phyloP scores from a whole-genome alignment of 495 filamentous ascomycete species.

The Gamarada debralockiae region DNA sequence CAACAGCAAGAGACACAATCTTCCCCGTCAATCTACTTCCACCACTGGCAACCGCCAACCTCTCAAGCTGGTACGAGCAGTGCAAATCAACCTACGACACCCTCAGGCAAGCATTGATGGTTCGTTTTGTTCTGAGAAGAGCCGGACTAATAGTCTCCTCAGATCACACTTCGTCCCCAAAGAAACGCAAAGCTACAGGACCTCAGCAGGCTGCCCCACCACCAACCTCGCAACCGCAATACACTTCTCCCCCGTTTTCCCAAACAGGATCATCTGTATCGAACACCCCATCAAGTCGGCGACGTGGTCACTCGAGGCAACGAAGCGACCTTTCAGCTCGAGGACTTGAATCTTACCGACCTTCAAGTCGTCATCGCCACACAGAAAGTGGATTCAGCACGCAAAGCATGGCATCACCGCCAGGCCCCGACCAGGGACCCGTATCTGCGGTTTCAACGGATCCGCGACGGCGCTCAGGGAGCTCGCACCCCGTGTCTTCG shows the following conservation, averaged over 20 bases:
- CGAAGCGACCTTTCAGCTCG: constrained; percentile 51
- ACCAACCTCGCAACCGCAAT: constrained; percentile 46
- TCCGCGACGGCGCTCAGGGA: constrained; percentile 17
- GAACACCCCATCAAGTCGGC: constrained; percentile 53
- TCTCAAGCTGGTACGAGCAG: constrained; percentile 49
- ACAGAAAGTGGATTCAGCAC: constrained; percentile 19
- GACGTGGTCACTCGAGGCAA: constrained; percentile 64
- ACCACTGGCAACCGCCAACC: constrained; percentile 84
- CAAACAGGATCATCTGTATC: constrained; percentile 52
- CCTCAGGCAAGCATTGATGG: constrained; percentile 63
- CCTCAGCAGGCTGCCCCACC: constrained; percentile 54
- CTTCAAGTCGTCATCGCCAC: constrained; percentile 22
- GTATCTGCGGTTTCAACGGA: constrained; percentile 1
- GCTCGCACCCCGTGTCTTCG: constrained; percentile 22
- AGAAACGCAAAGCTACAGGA: constrained; percentile 69
- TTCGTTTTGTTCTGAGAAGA: constrained; percentile 23
- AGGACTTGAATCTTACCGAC: constrained; percentile 22
- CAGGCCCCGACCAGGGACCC: constrained; percentile 1
- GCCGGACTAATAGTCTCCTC: constrained; percentile 42
- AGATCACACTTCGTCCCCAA: constrained; percentile 56
- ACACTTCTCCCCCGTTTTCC: constrained; percentile 53
- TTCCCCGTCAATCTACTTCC: constrained; percentile 78
- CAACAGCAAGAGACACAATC: constrained; percentile 51
- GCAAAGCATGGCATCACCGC: constrained; percentile 14
- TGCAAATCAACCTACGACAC: constrained; percentile 58